Evolutionary conservation across 805 yeast species (phyloP), one percentile per base, ranked within the genome.

Genomic region (Spencermartinsiella europaea): DNA sequence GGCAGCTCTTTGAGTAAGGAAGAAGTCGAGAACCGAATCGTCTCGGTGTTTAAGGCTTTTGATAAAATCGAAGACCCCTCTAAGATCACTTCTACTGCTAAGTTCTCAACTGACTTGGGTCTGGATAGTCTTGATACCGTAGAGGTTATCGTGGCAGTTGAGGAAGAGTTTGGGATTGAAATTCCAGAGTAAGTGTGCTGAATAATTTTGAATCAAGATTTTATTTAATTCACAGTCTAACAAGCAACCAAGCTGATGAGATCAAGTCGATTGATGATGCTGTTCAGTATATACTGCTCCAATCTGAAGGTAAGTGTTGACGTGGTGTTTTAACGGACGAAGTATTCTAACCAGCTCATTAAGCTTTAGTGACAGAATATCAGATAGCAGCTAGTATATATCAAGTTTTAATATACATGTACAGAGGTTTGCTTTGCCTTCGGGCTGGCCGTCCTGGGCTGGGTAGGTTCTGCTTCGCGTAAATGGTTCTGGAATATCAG

Each of bases 91-190:
- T 61, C 70, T 33, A 62, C 63, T 51, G 65, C 74, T 34, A 56
- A 62, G 38, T 63, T 71, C 48, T 58, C 70, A 47, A 58, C 59
- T 27, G 95, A 85, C 62, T 74, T 85, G 59, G 88, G 87, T 15
- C 75, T 85, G 64, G 97, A 90, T 68, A 86, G 96, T 2, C 76
- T 90, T 55, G 97, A 90, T 64, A 83, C 90, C 55, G 95, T 89
- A 51, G 97, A 90, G 71, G 90, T 93, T 47, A 75, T 90, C 54
- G 95, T 90, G 68, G 95, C 95, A 47, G 80, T 90, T 62, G 97
- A 90, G 72, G 95, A 88, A 72, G 87, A 81, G 63, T 81, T 81
- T 53, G 72, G 69, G 43, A 63, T 71, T 54, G 73, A 60, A 51
- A 60, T 60, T 45, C 64, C 95, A 33, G 96, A 88, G 75, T 57